phyloP scores from a whole-genome alignment of 768 basidiomycete species.

The Lentinula detonsa region DNA sequence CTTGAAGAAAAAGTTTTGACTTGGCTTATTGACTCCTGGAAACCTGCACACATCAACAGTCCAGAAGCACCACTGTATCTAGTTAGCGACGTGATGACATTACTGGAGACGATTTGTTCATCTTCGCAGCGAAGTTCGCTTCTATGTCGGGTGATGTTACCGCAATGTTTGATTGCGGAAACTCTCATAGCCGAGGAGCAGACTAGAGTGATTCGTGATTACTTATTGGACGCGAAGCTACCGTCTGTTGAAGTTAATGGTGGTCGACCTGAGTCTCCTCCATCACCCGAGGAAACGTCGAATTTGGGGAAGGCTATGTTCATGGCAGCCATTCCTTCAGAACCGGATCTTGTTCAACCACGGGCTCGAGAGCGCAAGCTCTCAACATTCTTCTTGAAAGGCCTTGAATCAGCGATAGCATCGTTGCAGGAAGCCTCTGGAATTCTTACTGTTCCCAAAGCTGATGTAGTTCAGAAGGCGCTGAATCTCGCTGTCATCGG shows the following conservation, averaged over 20 bases:
- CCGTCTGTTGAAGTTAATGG: slow-evolving; percentile 21
- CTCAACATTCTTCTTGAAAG: slow-evolving; percentile 57
- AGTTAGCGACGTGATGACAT: slow-evolving; percentile 51
- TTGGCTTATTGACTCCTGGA: slow-evolving; percentile 80
- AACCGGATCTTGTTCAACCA: slow-evolving; percentile 35
- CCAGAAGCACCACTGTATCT: slow-evolving; percentile 46
- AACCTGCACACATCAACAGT: slow-evolving; percentile 26
- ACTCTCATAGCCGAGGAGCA: slow-evolving; percentile 52
- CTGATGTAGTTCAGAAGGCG: slow-evolving; percentile 58
- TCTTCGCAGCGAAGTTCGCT: slow-evolving; percentile 40
- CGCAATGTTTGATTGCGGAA: slow-evolving; percentile 62
- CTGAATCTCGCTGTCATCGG: slow-evolving; percentile 66
- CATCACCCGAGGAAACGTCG: background rate
- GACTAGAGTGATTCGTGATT: slow-evolving; percentile 61
- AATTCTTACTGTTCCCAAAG: slow-evolving; percentile 36
- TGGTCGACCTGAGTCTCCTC: background rate
- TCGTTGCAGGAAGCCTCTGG: slow-evolving; percentile 39
- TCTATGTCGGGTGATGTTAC: slow-evolving; percentile 48
- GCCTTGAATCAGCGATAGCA: slow-evolving; percentile 42
- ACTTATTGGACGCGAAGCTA: slow-evolving; percentile 58
- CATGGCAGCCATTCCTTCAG: background rate
- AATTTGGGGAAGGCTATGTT: background rate
- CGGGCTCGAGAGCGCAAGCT: slow-evolving; percentile 55
- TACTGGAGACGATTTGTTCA: slow-evolving; percentile 63
- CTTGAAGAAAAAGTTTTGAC: slow-evolving; percentile 81